Base-by-base conservation (phyloP, 768 basidiomycete genomes). In the Mycena latifolia region DNA sequence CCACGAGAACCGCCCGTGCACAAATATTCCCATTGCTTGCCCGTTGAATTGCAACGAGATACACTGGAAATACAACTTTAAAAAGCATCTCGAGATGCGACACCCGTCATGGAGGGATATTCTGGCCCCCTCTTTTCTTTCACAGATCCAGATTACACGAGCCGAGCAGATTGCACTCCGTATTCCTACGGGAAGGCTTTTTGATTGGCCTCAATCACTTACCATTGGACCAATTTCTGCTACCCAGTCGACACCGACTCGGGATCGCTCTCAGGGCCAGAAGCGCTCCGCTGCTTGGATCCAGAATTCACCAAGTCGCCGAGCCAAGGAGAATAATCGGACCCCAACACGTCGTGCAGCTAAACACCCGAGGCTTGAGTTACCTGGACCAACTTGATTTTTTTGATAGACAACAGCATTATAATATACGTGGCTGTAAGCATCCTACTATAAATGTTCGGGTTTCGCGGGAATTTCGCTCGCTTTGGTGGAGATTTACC, bases 21-120 rank as follows among this genome's bases (percentile, higher is more conserved):
- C 52, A 35, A 54, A 54, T 24, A 27, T 54, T 22, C 52, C 52
- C n/a, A 25, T 35, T 14, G 20, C 12, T 35, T 54, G 52, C 33
- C n/a, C 52, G 9, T n/a, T 54, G 3, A n/a, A 37, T 11, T 54
- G 52, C 33, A 15, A 25, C 15, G 52, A 54, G n/a, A 54, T 17
- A 3, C 52, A 54, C 24, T 54, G 52, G 41, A 43, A 43, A n/a
- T 43, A 43, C 41, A 43, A 43, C 20, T 43, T n/a, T 20, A 17
- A 20, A n/a, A 22, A 37, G 9, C 52, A 54, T 17, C 33, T 54
- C 3, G n/a, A 33, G n/a, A 33, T 37, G 20, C 52, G 52, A 10
- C 52, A 54, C 15, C 52, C 52, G 5, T 54, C 52, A 10, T 54
- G 52, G 52, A 15, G 18, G 37, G 6, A 35, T 4, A 37, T 54